These are phyloP conservation scores for Verticillium alfalfae DNA, from an alignment of 2,329 filamentous ascomycete genomes.

Conservation along the genomic window DNA sequence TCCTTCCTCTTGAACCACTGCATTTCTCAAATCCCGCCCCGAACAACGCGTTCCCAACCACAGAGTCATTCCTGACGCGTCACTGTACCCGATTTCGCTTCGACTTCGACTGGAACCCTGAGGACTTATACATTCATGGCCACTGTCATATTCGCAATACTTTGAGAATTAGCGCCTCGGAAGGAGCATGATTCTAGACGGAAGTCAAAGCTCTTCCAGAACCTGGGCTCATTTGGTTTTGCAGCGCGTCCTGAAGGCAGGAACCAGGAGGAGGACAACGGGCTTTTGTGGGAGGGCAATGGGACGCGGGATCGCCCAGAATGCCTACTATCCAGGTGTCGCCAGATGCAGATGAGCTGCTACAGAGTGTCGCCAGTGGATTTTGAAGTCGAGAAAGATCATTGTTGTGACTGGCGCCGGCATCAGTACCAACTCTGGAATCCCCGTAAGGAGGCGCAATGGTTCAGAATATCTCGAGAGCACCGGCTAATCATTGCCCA, in stretches of 20 bases:
- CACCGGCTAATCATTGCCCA: conserved; percentile 19
- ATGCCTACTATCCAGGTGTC: conserved; percentile 57
- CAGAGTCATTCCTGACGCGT: not conserved
- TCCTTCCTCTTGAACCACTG: not conserved
- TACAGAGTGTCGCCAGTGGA: conserved; percentile 62
- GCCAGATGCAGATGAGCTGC: conserved; percentile 41
- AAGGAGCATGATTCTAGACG: not conserved
- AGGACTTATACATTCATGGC: not conserved
- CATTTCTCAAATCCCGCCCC: too few species aligned
- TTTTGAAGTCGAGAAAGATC: conserved; percentile 63
- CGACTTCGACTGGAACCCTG: not conserved
- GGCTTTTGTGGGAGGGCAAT: not conserved
- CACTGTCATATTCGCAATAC: not conserved
- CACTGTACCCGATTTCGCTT: not conserved
- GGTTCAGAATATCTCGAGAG: too few species aligned
- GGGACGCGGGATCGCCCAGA: conserved; percentile 13
- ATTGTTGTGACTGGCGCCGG: conserved; percentile 68
- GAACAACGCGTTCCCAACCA: not conserved
- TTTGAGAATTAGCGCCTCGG: not conserved
- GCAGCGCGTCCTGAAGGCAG: not conserved
- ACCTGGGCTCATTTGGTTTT: too few species aligned
- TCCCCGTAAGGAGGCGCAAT: conserved; percentile 48
- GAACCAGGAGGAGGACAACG: not conserved
- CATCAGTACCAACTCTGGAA: conserved; percentile 71
- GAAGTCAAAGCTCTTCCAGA: not conserved